A percentile compares a stretch with the other conserved stretches of the same genome.
Conservation (phyloP, 257 asterid genomes). For the Solanum medicagineum region DNA sequence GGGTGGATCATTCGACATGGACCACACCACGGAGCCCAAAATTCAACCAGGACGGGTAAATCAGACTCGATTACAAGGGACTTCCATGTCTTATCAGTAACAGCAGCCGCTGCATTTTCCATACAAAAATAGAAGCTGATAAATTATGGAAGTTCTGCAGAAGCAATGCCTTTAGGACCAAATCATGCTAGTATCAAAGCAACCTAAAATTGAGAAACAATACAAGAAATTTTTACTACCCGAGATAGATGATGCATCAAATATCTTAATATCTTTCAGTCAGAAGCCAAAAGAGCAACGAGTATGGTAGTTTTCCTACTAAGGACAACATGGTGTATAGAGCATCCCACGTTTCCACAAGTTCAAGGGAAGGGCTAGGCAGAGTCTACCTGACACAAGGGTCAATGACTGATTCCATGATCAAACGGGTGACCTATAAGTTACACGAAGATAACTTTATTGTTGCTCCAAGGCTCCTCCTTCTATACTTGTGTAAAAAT, state of each 20-base stretch:
- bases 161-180: background rate
- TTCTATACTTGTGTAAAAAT: background rate
- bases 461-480: background rate
- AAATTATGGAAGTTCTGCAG: background rate
- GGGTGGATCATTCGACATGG: conserved; percentile 95
- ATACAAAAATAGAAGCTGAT: background rate
- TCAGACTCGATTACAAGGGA: conserved; percentile 39
- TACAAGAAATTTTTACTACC: background rate
- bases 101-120: conserved; percentile 46
- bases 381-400: background rate
- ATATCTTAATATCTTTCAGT: background rate
- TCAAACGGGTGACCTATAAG: background rate
- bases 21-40: conserved; percentile 99
- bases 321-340: background rate
- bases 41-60: conserved; percentile 72
- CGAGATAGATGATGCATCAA: background rate
- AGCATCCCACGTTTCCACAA: background rate
- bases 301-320: no score
- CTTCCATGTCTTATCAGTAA: conserved; percentile 56
- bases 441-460: no score
- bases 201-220: background rate
- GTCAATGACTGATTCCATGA: background rate
- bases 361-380: background rate
- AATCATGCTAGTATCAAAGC: background rate
- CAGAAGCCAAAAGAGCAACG: background rate